These are phyloP conservation scores for Cyberlindnera nakhonratchasimensis DNA, from an alignment of 805 yeast genomes.

Conservation along the genomic window DNA sequence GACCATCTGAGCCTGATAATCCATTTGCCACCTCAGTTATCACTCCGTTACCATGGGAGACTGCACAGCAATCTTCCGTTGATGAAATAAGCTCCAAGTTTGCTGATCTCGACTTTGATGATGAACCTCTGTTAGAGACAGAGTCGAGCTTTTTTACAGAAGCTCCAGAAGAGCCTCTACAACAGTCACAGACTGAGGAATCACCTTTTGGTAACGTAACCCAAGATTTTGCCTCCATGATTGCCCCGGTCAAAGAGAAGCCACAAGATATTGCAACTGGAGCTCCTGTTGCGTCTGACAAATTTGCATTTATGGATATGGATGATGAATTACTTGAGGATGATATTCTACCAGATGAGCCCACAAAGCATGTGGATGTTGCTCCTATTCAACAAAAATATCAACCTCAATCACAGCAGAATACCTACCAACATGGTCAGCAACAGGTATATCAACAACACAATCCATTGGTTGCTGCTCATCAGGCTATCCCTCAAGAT, in stretches of 20 bases:
- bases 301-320: constrained; percentile 31
- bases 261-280: constrained; percentile 33
- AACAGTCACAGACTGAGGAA: not conserved
- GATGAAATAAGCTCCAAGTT: constrained; percentile 2
- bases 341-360: constrained; percentile 37
- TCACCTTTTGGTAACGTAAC: constrained; percentile 5
- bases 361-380: not conserved
- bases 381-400: constrained; percentile 2
- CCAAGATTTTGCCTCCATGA: constrained; percentile 3
- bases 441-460: not conserved
- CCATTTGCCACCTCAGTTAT: constrained; percentile 2
- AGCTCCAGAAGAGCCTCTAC: not conserved
- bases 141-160: constrained; percentile 9
- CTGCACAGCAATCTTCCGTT: not conserved
- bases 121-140: constrained; percentile 13
- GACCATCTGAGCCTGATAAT: not conserved
- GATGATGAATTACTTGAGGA: constrained; percentile 34
- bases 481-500: constrained; percentile 12
- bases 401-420: constrained; percentile 1
- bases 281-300: constrained; percentile 21
- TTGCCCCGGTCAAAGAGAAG: not conserved
- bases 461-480: not conserved
- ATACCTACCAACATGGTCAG: constrained; percentile 4
- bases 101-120: constrained; percentile 14
- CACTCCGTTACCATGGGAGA: constrained; percentile 1